Evolutionary conservation across 2,329 filamentous ascomycete species (phyloP), one percentile per base, ranked within the genome.

Genomic region (Arthroderma uncinatum): DNA sequence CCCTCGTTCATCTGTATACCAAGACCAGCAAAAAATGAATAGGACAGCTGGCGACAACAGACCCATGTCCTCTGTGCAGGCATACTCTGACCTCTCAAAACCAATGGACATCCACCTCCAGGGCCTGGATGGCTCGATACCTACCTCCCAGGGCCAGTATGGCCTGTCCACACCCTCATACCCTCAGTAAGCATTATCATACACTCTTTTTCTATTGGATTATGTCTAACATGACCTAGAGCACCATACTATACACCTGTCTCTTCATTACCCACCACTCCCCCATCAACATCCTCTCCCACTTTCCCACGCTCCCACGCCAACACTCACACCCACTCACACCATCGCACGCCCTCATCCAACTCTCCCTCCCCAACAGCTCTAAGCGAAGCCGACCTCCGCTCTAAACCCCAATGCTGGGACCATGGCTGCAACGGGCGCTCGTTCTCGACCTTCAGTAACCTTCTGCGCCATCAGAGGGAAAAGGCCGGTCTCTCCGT

Each of bases 391-490:
- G 79, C 90, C 16, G 85, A 87, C 69, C 84, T 83, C 64, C 81
- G 87, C 62, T 89, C 89, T n/a, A 95, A 95, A 74, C 90, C 91
- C 48, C 89, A 95, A 69, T 96, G 92, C 72, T 97, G 89, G 88
- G 92, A 96, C 60, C 92, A 97, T 67, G 92, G 91, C 9, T 97
- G 92, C 77, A 95, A 96, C 66, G 92, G 92, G 19, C 84, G 91
- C 30, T 88, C 95, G 67, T 97, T 97, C 68, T 95, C 89, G 16
- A 96, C 92, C 2, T 96, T 96, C 69, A 95, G 90, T 80, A 96
- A 96, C 69, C 80, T 96, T 2, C 77, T 96, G 37, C 81, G 92
- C 61, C 92, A 97, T 70, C 91, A 96, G 72, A 82, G 92, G 44
- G 92, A 97, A 72, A 96, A 95, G 71, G 94, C 89, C 0, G 92